phyloP scores from a whole-genome alignment of 345 rosid species.

The Eucalyptus dawsonii region DNA sequence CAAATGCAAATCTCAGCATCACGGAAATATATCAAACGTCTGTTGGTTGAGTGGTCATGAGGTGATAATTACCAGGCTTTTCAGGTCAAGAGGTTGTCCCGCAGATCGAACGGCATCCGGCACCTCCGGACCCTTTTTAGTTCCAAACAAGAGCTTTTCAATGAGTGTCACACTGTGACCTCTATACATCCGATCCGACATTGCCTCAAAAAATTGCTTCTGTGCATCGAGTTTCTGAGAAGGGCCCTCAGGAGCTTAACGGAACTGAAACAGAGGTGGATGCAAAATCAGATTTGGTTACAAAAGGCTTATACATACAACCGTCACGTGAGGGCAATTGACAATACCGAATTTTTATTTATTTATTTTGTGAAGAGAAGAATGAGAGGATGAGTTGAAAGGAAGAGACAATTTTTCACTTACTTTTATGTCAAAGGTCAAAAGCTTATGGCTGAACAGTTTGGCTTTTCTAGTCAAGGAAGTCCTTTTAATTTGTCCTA shows the following conservation, averaged over 20 bases:
- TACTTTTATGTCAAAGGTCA: not conserved
- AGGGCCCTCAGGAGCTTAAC: conserved; percentile 84
- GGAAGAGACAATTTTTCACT: not conserved
- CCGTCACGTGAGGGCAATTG: not conserved
- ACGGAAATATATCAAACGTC: not conserved
- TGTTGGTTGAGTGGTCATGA: not conserved
- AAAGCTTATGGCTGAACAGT: not conserved
- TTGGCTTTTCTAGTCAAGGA: not conserved
- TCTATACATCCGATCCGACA: conserved; percentile 74
- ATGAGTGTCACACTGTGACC: conserved; percentile 63
- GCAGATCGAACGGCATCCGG: conserved; percentile 45
- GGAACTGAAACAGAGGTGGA: conserved; percentile 33
- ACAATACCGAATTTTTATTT: not conserved
- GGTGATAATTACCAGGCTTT: conserved; percentile 35
- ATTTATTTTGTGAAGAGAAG: not conserved
- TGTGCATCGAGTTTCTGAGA: conserved; percentile 56
- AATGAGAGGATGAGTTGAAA: not conserved
- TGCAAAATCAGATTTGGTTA: not conserved
- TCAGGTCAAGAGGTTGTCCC: conserved; percentile 89
- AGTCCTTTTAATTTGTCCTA: not conserved
- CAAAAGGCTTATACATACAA: not conserved
- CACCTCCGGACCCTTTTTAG: conserved; percentile 48
- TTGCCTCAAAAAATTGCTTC: conserved; percentile 75
- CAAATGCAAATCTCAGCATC: not conserved
- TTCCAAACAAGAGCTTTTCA: conserved; percentile 78